These are phyloP conservation scores for Fusarium cyanostomum DNA, from an alignment of 2,329 filamentous ascomycete genomes.

Conservation along the genomic window DNA sequence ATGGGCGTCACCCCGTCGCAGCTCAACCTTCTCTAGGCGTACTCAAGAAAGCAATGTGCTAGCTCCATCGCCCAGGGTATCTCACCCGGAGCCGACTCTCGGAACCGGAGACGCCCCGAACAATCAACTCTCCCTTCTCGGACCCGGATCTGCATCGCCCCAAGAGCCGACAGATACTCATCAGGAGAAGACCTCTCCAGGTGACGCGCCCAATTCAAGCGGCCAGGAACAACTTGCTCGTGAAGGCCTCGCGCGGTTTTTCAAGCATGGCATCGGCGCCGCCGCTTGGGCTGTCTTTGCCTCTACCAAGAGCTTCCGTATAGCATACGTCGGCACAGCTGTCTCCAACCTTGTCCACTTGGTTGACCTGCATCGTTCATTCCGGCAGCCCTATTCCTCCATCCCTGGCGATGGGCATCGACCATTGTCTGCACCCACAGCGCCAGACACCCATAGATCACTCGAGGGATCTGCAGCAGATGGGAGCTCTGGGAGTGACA, in stretches of 20 bases:
- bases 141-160: constrained; percentile 2
- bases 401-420: constrained; percentile 2
- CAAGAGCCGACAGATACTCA: neutral
- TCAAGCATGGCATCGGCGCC: constrained; percentile 39
- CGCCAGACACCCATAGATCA: constrained; percentile 26
- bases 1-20: constrained; percentile 31
- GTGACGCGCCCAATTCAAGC: constrained; percentile 7
- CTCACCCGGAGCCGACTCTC: constrained; percentile 17
- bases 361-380: constrained; percentile 36
- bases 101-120: constrained; percentile 17
- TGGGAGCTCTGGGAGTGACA: constrained; percentile 26
- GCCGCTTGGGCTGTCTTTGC: constrained; percentile 40
- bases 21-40: constrained; percentile 19
- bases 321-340: constrained; percentile 40
- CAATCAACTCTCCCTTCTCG: constrained; percentile 4
- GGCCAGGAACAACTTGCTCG: constrained; percentile 39
- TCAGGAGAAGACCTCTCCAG: neutral
- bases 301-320: constrained; percentile 39
- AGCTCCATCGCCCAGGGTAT: constrained; percentile 2
- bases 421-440: constrained; percentile 21
- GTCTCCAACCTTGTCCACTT: constrained; percentile 40
- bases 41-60: neutral
- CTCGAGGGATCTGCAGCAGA: constrained; percentile 19
- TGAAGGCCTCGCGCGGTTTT: constrained; percentile 38
- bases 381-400: constrained; percentile 36